Evolutionary conservation across 2,329 filamentous ascomycete genomes (phyloP).

Genomic region (Monosporascus sp.): DNA sequence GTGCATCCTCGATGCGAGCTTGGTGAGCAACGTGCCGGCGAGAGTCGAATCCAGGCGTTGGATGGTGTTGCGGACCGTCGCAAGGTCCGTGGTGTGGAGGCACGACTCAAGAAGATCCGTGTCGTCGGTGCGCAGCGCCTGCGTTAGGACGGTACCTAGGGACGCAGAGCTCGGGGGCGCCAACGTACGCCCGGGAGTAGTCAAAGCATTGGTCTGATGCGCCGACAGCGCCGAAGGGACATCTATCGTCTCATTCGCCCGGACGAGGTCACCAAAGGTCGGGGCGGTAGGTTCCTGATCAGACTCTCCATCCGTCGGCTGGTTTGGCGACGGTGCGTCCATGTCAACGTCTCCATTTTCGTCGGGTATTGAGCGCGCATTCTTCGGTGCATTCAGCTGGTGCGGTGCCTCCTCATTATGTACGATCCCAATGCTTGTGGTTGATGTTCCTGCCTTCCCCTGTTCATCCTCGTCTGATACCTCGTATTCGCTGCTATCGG

Average conservation of each 20-base stretch:
- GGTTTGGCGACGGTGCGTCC: conserved; percentile 23
- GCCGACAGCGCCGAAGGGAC: conserved; percentile 58
- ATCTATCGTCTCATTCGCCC: conserved; percentile 69
- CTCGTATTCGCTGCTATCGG: conserved; percentile 41
- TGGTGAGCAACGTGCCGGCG: conserved; percentile 72
- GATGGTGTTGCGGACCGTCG: conserved; percentile 81
- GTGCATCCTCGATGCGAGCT: conserved; percentile 82
- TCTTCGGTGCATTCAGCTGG: conserved; percentile 9
- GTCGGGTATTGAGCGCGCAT: conserved; percentile 11
- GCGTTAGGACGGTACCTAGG: conserved; percentile 85
- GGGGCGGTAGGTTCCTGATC: conserved; percentile 52
- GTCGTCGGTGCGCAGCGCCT: conserved; percentile 91
- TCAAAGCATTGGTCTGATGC: conserved; percentile 33
- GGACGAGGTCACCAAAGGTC: conserved; percentile 83
- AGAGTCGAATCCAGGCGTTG: conserved; percentile 83
- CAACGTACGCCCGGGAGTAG: conserved; percentile 43
- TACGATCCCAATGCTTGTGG: conserved; percentile 4
- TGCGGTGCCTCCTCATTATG: conserved; percentile 3
- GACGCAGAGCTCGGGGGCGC: conserved; percentile 69
- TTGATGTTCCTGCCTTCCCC: conserved; percentile 15
- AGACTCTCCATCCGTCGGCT: conserved; percentile 31
- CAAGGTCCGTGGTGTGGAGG: conserved; percentile 71
- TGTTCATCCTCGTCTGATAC: conserved; percentile 39
- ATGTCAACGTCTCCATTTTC: conserved; percentile 25
- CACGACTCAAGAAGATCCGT: conserved; percentile 85